phyloP scores from a whole-genome alignment of 1,284 basidiomycete genomes.

The Cryptococcus sp. region DNA sequence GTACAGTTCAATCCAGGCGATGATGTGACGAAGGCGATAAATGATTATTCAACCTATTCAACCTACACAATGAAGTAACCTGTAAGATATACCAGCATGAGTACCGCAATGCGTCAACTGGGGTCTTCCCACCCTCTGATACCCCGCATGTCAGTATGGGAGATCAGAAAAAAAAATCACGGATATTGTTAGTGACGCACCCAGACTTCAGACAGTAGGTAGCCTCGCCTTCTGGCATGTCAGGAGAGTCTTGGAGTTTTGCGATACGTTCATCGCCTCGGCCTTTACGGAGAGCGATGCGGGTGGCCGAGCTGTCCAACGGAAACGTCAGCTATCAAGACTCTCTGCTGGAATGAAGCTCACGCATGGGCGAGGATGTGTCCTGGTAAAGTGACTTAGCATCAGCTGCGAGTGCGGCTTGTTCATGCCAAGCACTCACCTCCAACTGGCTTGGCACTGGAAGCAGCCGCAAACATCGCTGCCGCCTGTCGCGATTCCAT shows the following conservation, averaged over 20 bases:
- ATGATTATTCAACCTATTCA: too few relatives aligned
- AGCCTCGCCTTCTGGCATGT: constrained; percentile 85
- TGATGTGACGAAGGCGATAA: too few relatives aligned
- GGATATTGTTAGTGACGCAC: constrained; percentile 32
- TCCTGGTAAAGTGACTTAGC: constrained; percentile 19
- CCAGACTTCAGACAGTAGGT: constrained; percentile 68
- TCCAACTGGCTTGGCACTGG: constrained; percentile 78
- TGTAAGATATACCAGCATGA: too few relatives aligned
- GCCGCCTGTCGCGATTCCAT: constrained; percentile 54
- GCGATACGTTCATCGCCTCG: constrained; percentile 91
- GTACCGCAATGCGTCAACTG: background rate
- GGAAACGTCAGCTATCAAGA: background rate
- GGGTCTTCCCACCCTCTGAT: constrained; percentile 37
- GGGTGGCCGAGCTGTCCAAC: constrained; percentile 36
- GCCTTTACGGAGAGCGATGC: constrained; percentile 57
- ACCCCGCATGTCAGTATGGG: background rate
- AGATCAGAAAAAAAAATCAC: background rate
- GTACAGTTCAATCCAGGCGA: too few relatives aligned
- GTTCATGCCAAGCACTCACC: constrained; percentile 53
- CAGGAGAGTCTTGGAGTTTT: constrained; percentile 90
- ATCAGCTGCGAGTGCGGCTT: background rate
- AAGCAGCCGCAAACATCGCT: constrained; percentile 88
- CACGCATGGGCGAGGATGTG: constrained; percentile 51
- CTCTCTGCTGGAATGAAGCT: constrained; percentile 1
- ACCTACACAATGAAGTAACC: too few relatives aligned